phyloP scores from a whole-genome alignment of 2,329 filamentous ascomycete species.

The Cladophialophora psammophila region DNA sequence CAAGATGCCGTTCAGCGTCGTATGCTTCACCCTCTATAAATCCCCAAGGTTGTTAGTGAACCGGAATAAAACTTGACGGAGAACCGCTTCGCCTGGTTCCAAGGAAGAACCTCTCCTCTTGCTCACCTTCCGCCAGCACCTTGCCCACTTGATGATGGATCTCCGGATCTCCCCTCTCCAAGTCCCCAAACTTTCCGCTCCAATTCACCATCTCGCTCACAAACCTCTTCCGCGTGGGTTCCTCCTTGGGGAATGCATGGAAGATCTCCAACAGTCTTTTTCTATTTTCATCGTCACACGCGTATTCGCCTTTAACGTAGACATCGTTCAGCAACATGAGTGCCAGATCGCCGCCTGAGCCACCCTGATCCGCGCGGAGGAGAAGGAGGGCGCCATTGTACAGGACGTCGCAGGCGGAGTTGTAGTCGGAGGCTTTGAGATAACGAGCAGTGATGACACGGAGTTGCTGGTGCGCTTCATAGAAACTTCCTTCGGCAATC shows the following conservation, averaged over 20 bases:
- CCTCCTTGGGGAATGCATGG: conserved; percentile 78
- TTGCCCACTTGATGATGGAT: conserved; percentile 90
- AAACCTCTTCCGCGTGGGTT: conserved; percentile 93
- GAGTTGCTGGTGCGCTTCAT: conserved; percentile 98
- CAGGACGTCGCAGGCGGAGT: conserved; percentile 85
- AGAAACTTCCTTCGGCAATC: conserved; percentile 90
- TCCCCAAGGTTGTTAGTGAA: conserved; percentile 26
- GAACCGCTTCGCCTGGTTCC: neutral
- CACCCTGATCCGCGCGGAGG: conserved; percentile 89
- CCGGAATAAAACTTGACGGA: neutral
- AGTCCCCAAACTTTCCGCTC: conserved; percentile 79
- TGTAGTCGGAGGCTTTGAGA: conserved; percentile 77
- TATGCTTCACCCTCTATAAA: conserved; percentile 80
- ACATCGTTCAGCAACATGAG: conserved; percentile 88
- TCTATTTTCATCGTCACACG: conserved; percentile 65
- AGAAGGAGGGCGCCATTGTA: conserved; percentile 83
- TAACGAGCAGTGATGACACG: conserved; percentile 94
- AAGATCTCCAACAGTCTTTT: conserved; percentile 77
- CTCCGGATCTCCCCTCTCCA: conserved; percentile 90
- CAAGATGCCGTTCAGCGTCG: conserved; percentile 88
- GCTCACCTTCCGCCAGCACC: conserved; percentile 78
- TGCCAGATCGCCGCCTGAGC: conserved; percentile 88
- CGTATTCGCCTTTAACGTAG: conserved; percentile 84
- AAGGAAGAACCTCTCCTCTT: neutral
- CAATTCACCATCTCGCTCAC: conserved; percentile 86